Evolutionary conservation across 345 rosid genomes (phyloP).

Genomic region (Linum lewisii): DNA sequence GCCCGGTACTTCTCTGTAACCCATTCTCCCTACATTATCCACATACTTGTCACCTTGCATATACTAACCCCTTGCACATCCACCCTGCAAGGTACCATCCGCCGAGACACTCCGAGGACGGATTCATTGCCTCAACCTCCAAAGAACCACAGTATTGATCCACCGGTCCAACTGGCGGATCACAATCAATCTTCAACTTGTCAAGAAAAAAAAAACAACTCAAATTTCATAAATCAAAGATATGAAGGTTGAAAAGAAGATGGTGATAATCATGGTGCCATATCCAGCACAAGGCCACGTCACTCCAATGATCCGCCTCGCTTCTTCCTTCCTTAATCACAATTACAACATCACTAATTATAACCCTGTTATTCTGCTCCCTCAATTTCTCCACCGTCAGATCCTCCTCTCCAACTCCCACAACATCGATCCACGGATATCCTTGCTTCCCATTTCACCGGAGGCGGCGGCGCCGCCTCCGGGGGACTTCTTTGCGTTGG

Average conservation of each 20-base stretch:
- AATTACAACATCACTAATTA: neutral
- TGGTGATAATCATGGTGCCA: conserved; percentile 52
- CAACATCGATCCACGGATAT: conserved; percentile 6
- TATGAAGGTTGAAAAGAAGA: conserved; percentile 14
- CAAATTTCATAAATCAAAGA: neutral
- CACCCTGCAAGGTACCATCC: too few species aligned
- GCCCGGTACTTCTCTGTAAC: too few species aligned
- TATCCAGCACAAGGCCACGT: conserved; percentile 85
- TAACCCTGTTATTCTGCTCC: conserved; percentile 46
- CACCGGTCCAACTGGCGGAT: too few species aligned
- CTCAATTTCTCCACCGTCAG: conserved; percentile 45
- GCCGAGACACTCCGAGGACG: too few species aligned
- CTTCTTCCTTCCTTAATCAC: conserved; percentile 25
- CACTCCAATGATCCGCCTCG: conserved; percentile 63
- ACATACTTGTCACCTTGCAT: too few species aligned
- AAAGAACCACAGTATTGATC: too few species aligned
- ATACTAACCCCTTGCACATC: too few species aligned
- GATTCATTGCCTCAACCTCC: too few species aligned
- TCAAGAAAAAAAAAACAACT: too few species aligned
- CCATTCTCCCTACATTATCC: too few species aligned
- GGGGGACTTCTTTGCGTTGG: conserved; percentile 50
- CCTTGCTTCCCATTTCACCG: conserved; percentile 38
- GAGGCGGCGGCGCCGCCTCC: conserved; percentile 26
- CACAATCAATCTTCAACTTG: too few species aligned
- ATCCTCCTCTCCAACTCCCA: conserved; percentile 18